These are phyloP conservation scores for Hibiscus syriacus DNA, from an alignment of 345 rosid species.

Conservation along the genomic window DNA sequence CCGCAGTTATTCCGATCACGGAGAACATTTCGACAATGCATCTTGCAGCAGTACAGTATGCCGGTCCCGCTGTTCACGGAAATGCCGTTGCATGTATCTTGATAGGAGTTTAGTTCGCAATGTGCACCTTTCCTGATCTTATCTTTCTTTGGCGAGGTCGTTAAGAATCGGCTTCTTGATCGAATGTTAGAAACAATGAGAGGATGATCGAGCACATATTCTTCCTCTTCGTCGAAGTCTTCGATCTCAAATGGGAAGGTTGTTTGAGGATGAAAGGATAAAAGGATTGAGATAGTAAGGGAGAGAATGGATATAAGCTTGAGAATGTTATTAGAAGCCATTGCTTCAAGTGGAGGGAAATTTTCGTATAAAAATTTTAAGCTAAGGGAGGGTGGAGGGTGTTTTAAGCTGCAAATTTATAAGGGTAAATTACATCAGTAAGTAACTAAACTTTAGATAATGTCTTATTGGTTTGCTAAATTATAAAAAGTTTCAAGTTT, in stretches of 20 bases:
- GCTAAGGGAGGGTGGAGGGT: not conserved
- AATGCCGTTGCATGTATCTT: constrained; percentile 49
- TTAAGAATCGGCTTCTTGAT: constrained; percentile 32
- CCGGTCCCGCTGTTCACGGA: constrained; percentile 52
- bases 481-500: too few relatives aligned
- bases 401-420: not conserved
- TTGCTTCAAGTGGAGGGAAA: not conserved
- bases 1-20: constrained; percentile 62
- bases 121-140: constrained; percentile 30
- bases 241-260: not conserved
- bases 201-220: constrained; percentile 35
- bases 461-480: too few relatives aligned
- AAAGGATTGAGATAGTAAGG: not conserved
- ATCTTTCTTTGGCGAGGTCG: constrained; percentile 12
- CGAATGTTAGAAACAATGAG: not conserved
- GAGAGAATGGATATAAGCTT: not conserved
- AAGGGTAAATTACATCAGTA: too few relatives aligned
- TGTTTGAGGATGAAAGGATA: constrained; percentile 5
- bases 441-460: too few relatives aligned
- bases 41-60: constrained; percentile 64
- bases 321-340: constrained; percentile 10
- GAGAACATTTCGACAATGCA: constrained; percentile 48
- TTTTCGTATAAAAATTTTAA: not conserved
- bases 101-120: constrained; percentile 16
- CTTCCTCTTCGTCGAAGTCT: constrained; percentile 16